Percentiles rank a stretch among this genome's conserved stretches.
Conservation (phyloP, 176 grass and related monocot species). For the Zoysia pacifica region DNA sequence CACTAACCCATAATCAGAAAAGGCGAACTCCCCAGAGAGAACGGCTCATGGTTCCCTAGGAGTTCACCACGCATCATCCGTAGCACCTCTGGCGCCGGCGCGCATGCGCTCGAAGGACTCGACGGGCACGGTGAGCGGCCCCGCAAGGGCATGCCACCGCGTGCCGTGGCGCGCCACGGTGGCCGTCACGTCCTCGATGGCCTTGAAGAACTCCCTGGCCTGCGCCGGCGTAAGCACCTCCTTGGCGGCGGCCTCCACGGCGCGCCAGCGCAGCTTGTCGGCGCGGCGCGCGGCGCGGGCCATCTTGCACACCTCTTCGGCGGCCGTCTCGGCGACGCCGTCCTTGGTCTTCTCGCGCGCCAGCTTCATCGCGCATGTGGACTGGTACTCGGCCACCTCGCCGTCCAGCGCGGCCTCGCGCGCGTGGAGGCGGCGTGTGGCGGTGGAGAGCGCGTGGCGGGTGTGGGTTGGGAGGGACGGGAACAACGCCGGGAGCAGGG, state of each 20-base stretch:
- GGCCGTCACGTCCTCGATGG: slow-evolving; percentile 42
- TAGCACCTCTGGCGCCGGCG: slow-evolving; percentile 48
- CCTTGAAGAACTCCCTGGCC: slow-evolving; percentile 53
- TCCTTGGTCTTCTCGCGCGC: slow-evolving; percentile 51
- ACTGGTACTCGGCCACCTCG: slow-evolving; percentile 61
- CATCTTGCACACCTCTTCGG: slow-evolving; percentile 55
- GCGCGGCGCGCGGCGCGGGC: slow-evolving; percentile 48
- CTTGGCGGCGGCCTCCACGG: slow-evolving; percentile 50
- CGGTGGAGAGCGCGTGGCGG: slow-evolving; percentile 46
- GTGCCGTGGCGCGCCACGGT: slow-evolving; percentile 37
- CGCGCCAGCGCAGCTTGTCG: slow-evolving; percentile 62
- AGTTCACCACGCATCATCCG: slow-evolving; percentile 51
- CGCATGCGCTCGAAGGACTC: slow-evolving; percentile 51
- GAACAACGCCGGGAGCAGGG: slow-evolving; percentile 46
- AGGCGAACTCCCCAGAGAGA: not conserved
- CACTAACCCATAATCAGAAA: not conserved
- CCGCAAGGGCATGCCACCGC: slow-evolving; percentile 44
- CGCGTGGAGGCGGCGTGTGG: slow-evolving; percentile 43
- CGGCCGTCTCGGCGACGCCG: slow-evolving; percentile 44
- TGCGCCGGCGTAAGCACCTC: slow-evolving; percentile 55
- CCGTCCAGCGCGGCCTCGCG: slow-evolving; percentile 54
- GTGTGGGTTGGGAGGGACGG: slow-evolving; percentile 41
- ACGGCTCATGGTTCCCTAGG: not conserved
- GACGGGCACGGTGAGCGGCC: slow-evolving; percentile 30
- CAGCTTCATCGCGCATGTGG: slow-evolving; percentile 58